Conservation (phyloP, 2,329 filamentous ascomycete species). For the Cladophialophora psammophila region DNA sequence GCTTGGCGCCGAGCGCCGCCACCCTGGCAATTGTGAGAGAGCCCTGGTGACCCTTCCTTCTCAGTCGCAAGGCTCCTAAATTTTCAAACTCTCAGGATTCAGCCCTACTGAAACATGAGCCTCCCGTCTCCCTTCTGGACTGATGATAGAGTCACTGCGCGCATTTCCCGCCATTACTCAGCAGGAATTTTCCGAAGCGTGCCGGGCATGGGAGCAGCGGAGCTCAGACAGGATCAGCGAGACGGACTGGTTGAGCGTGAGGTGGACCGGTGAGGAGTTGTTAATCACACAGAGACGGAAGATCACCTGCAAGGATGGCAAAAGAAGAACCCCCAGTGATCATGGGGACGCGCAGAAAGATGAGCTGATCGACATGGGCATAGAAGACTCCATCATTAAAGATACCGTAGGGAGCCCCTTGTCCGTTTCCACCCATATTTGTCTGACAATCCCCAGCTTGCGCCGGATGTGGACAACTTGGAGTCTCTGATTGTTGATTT, state of each 20-base stretch:
- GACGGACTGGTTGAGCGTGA: conserved; percentile 37
- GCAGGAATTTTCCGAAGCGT: conserved; percentile 71
- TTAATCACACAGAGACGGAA: conserved; percentile 30
- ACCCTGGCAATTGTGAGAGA: not conserved
- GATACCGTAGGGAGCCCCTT: conserved; percentile 1
- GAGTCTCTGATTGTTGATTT: conserved; percentile 40
- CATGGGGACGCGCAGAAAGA: not conserved
- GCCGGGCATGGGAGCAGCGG: conserved; percentile 62
- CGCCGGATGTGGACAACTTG: not conserved
- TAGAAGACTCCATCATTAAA: conserved; percentile 5
- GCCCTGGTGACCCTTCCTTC: not conserved
- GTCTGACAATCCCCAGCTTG: conserved; percentile 12
- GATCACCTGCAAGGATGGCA: not conserved
- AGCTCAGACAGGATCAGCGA: conserved; percentile 34
- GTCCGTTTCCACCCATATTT: not conserved
- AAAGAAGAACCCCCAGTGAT: not conserved
- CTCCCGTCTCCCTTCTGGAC: not conserved
- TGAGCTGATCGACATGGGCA: conserved; percentile 12
- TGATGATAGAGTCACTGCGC: conserved; percentile 37
- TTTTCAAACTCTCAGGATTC: not conserved
- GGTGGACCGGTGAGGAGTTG: conserved; percentile 34
- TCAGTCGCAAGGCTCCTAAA: not conserved
- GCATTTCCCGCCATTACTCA: conserved; percentile 67
- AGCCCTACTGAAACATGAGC: not conserved
- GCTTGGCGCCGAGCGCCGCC: not conserved